phyloP scores from a whole-genome alignment of 441 rosid genomes.

The Populus trichocarpa region DNA sequence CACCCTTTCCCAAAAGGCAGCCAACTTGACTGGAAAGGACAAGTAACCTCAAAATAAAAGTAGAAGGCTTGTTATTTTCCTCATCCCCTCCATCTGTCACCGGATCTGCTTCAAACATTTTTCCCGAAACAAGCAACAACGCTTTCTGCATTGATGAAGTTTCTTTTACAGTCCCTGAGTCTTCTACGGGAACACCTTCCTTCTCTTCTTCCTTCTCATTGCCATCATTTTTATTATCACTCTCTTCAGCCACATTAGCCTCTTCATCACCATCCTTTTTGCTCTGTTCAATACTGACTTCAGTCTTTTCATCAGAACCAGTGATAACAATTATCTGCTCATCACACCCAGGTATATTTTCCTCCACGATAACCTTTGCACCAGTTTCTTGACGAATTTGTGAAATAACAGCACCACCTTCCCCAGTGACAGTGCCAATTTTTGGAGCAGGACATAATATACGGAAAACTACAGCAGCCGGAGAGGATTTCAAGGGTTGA shows the following conservation, averaged over 20 bases:
- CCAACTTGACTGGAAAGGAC: conserved; percentile 63
- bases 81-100: conserved; percentile 32
- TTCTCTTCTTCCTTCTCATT: conserved; percentile 29
- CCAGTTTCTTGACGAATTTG: conserved; percentile 60
- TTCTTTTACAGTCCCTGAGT: conserved; percentile 28
- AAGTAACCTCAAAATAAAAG: conserved; percentile 48
- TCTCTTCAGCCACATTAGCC: conserved; percentile 24
- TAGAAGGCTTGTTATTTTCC: conserved; percentile 34
- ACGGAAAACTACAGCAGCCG: conserved; percentile 32
- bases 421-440: conserved; percentile 35
- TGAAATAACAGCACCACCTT: conserved; percentile 40
- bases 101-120: conserved; percentile 44
- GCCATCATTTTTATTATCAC: conserved; percentile 28
- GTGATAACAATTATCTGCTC: conserved; percentile 51
- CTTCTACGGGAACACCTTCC: conserved; percentile 29
- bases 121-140: conserved; percentile 53
- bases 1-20: conserved; percentile 66
- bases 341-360: conserved; percentile 48
- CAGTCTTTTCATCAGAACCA: conserved; percentile 35
- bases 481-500: conserved; percentile 24
- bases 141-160: conserved; percentile 52
- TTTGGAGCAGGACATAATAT: conserved; percentile 47
- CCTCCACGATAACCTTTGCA: conserved; percentile 50
- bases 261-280: conserved; percentile 33
- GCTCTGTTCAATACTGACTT: conserved; percentile 26